phyloP scores from a whole-genome alignment of 495 filamentous ascomycete genomes.

The Penicillium canariense region DNA sequence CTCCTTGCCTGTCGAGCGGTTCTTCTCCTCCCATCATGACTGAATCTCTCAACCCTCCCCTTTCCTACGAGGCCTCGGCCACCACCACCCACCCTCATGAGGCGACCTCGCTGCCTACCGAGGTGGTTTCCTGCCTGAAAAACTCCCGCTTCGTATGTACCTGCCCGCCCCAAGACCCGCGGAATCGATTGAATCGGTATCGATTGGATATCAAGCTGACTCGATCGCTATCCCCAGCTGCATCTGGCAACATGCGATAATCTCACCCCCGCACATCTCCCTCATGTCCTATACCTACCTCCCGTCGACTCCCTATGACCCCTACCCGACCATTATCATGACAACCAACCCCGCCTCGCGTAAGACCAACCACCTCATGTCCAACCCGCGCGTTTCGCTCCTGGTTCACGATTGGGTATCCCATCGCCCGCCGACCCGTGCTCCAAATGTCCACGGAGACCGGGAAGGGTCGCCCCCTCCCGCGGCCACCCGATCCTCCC shows the following conservation, averaged over 20 bases:
- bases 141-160: constrained; percentile 87
- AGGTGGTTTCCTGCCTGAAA: constrained; percentile 86
- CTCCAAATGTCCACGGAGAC: constrained; percentile 48
- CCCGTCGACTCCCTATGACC: constrained; percentile 71
- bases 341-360: constrained; percentile 85
- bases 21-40: constrained; percentile 34
- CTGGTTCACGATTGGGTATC: constrained; percentile 98
- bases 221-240: constrained; percentile 53
- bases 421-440: constrained; percentile 80
- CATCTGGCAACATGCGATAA: constrained; percentile 87
- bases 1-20: neutral
- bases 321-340: constrained; percentile 82
- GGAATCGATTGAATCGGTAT: neutral
- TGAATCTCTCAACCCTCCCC: constrained; percentile 51
- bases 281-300: constrained; percentile 99
- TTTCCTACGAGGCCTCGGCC: constrained; percentile 72
- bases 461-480: constrained; percentile 61
- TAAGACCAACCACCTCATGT: constrained; percentile 82
- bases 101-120: constrained; percentile 66
- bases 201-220: constrained; percentile 1
- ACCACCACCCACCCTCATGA: constrained; percentile 68
- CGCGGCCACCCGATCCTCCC: constrained; percentile 61
- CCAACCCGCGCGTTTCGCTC: constrained; percentile 89
- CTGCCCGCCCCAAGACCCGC: neutral
- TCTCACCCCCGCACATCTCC: constrained; percentile 85